Conservation (phyloP, 306 rosid genomes). For the Lathyrus aphaca region DNA sequence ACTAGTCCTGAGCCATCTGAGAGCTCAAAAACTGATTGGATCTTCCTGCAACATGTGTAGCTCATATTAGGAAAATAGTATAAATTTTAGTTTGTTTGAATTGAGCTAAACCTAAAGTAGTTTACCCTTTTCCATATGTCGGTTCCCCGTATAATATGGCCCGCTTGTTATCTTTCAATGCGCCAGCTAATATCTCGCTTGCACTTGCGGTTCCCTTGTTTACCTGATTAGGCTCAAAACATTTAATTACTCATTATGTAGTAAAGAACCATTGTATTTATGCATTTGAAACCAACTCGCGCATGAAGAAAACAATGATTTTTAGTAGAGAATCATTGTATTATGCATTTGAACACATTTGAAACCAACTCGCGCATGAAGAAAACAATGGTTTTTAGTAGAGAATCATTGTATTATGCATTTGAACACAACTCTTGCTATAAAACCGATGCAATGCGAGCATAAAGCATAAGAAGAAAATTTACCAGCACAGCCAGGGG, state of each 20-base stretch:
- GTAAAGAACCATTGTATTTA: conserved; percentile 5
- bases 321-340: conserved; percentile 1
- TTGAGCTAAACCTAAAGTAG: conserved; percentile 34
- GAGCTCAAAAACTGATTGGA: conserved; percentile 90
- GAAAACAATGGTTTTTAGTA: conserved; percentile 1
- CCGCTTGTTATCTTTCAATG: conserved; percentile 91
- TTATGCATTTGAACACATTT: conserved; percentile 12
- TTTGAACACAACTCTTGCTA: conserved; percentile 3
- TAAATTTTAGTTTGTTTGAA: conserved; percentile 14
- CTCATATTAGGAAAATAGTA: conserved; percentile 37
- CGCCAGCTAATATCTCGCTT: conserved; percentile 96
- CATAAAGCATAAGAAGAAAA: conserved; percentile 10
- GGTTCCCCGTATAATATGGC: conserved; percentile 93
- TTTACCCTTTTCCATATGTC: conserved; percentile 95
- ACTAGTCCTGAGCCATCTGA: conserved; percentile 97
- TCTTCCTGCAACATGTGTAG: conserved; percentile 66
- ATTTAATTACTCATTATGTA: conserved; percentile 6
- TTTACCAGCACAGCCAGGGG: conserved; percentile 93
- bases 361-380: background rate
- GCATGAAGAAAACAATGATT: conserved; percentile 4
- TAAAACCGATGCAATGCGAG: conserved; percentile 1
- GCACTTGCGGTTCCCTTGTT: conserved; percentile 99
- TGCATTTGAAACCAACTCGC: conserved; percentile 13
- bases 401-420: conserved; percentile 7
- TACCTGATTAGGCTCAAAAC: conserved; percentile 61